A percentile compares a stretch with the other conserved stretches of the same genome.
Conservation (phyloP, 192 early-diverging fungal species). For the Gonapodya sp. region DNA sequence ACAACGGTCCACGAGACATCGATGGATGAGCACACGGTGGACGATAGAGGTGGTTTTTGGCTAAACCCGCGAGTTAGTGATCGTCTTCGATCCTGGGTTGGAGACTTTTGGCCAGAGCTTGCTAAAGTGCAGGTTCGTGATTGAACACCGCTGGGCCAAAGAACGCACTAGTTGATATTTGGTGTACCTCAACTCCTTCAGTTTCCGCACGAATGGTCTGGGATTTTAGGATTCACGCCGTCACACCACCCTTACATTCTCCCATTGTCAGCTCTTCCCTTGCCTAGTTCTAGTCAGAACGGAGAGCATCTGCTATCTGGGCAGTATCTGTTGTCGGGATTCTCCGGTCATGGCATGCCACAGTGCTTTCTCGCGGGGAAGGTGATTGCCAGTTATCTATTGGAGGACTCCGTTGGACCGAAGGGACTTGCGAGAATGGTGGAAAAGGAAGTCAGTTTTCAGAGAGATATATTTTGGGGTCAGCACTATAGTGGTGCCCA, state of each 20-base stretch:
- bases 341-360: slow-evolving; percentile 42
- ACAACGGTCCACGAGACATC: neutral
- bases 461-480: no score
- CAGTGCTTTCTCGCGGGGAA: slow-evolving; percentile 16
- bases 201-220: slow-evolving; percentile 31
- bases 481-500: no score
- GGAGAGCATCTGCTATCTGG: neutral
- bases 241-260: slow-evolving; percentile 31
- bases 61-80: slow-evolving; percentile 17
- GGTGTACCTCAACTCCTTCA: neutral
- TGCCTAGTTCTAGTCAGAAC: no score
- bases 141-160: neutral
- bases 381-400: neutral
- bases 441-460: no score
- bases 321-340: slow-evolving; percentile 28
- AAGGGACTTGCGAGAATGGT: neutral
- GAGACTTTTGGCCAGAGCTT: slow-evolving; percentile 12
- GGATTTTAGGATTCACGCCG: slow-evolving; percentile 36
- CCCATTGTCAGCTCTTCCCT: slow-evolving; percentile 11
- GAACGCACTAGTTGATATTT: no score
- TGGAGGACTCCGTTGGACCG: neutral
- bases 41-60: slow-evolving; percentile 20
- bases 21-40: slow-evolving; percentile 23
- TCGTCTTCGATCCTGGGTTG: slow-evolving; percentile 21
- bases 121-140: neutral